These are phyloP conservation scores for Hypoxylon sp. DNA, from an alignment of 2,329 filamentous ascomycete genomes.

Conservation along the genomic window DNA sequence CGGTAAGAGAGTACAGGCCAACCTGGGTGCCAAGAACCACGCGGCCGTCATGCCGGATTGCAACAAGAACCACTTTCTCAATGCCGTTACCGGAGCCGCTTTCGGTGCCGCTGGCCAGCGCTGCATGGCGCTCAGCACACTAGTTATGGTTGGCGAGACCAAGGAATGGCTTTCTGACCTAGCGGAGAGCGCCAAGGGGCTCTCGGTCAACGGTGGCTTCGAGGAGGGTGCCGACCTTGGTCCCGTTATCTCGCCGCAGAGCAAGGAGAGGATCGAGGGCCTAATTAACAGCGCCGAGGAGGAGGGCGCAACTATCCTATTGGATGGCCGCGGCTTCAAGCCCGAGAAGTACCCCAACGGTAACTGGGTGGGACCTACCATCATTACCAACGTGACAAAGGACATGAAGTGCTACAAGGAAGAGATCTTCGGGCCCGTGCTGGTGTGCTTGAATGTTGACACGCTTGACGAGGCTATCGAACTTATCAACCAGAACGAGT, in stretches of 20 bases:
- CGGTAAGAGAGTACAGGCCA: slow-evolving; percentile 89
- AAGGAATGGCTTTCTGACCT: slow-evolving; percentile 85
- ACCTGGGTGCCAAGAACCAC: slow-evolving; percentile 90
- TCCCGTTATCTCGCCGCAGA: slow-evolving; percentile 83
- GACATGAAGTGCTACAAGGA: slow-evolving; percentile 87
- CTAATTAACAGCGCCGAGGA: slow-evolving; percentile 81
- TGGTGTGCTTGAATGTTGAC: slow-evolving; percentile 82
- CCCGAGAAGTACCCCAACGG: slow-evolving; percentile 84
- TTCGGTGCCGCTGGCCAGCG: slow-evolving; percentile 88
- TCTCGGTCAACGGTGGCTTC: slow-evolving; percentile 84
- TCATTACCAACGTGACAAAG: slow-evolving; percentile 83
- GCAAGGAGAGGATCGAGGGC: slow-evolving; percentile 80
- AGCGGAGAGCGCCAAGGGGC: slow-evolving; percentile 77
- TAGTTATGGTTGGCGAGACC: slow-evolving; percentile 86
- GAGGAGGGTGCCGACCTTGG: slow-evolving; percentile 83
- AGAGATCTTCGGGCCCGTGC: slow-evolving; percentile 87
- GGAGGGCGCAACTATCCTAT: slow-evolving; percentile 84
- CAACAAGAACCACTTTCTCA: slow-evolving; percentile 91
- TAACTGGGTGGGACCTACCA: slow-evolving; percentile 86
- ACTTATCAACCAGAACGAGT: slow-evolving; percentile 86
- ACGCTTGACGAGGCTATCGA: slow-evolving; percentile 84
- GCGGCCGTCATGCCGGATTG: slow-evolving; percentile 85
- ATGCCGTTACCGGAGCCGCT: slow-evolving; percentile 84
- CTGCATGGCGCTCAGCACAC: slow-evolving; percentile 86
- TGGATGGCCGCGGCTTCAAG: slow-evolving; percentile 81